These are phyloP conservation scores for Parachaetomium inaequale DNA, from an alignment of 495 filamentous ascomycete species.

Conservation along the genomic window DNA sequence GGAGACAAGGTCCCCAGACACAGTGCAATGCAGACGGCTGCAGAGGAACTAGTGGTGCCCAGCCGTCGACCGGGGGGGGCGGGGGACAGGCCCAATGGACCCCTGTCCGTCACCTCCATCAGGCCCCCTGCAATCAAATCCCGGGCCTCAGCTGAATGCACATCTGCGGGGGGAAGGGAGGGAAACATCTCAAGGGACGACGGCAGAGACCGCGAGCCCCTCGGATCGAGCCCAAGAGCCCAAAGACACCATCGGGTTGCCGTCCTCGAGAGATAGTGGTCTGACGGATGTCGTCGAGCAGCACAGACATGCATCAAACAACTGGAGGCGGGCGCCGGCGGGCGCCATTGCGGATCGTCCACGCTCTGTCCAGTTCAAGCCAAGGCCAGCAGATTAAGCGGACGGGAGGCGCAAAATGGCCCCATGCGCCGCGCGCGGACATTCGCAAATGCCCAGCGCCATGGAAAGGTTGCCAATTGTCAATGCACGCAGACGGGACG, in stretches of 20 bases:
- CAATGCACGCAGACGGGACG: constrained; percentile 10
- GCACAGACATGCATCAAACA: not conserved
- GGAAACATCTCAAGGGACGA: not conserved
- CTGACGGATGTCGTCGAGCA: not conserved
- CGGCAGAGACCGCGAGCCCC: not conserved
- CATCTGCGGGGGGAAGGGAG: not conserved
- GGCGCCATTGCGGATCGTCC: constrained; percentile 21
- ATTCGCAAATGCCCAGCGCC: constrained; percentile 16
- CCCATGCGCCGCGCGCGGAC: constrained; percentile 19
- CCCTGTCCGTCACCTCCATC: constrained; percentile 5
- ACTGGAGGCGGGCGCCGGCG: constrained; percentile 5
- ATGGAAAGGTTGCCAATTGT: not conserved
- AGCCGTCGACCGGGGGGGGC: not conserved
- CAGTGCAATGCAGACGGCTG: constrained; percentile 11
- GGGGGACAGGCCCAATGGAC: not conserved
- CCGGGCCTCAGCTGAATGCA: constrained; percentile 14
- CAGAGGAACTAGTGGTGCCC: constrained; percentile 29
- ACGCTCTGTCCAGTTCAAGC: constrained; percentile 2
- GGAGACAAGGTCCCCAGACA: not conserved
- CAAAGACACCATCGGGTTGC: not conserved
- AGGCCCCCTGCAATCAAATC: constrained; percentile 9
- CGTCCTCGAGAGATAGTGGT: not conserved
- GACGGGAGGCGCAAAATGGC: constrained; percentile 27
- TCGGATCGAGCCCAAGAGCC: not conserved
- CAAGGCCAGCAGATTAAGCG: constrained; percentile 16